Evolutionary conservation across 176 grass and related monocot genomes (phyloP), one percentile per base, ranked within the genome.

Genomic region (Ensete ventricosum): DNA sequence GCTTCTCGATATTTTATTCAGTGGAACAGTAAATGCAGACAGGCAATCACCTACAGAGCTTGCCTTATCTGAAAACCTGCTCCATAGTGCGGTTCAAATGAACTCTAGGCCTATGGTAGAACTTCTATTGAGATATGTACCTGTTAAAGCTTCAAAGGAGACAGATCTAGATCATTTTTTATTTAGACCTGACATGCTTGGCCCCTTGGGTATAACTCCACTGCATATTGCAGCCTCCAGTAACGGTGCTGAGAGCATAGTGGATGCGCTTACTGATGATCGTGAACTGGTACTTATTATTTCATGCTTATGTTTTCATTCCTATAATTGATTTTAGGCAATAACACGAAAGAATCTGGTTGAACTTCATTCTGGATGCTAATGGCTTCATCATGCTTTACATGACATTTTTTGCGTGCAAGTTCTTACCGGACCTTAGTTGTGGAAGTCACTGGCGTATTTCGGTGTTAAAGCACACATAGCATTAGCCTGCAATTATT

Each of bases 211-310:
- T 67, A 70, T 99, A 80, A 94, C 91, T 62, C 95, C 90, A 1
- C 88, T 99, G 43, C 95, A 99, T 94, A 84, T 90, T 85, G 95
- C 91, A 22, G 91, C 95, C 66, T 80, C 91, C 25, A 89, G 75
- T 59, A 79, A 66, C 76, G 84, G 84, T 68, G 78, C 88, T 76
- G 88, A 94, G 54, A 84, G 78, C 67, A 81, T 99, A 66, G 34
- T 99, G 83, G 95, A 99, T 84, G 95, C 83, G 9, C 83, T 99
- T 23, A 94, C 91, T 13, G 76, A 78, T 82, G 95, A 99, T 85
- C 91, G 91, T 87, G 83, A 80, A 82, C 78, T 87, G 91, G 91
- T 94, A 99, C 51, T n/a, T 71, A 49, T 81, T 79, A 23, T 74
- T 67, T 83, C 55, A 53, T 76, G 53, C 24, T 73, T 85, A 11